These are phyloP conservation scores for Leccinum fibrillosum DNA, from an alignment of 768 basidiomycete species.

Conservation along the genomic window DNA sequence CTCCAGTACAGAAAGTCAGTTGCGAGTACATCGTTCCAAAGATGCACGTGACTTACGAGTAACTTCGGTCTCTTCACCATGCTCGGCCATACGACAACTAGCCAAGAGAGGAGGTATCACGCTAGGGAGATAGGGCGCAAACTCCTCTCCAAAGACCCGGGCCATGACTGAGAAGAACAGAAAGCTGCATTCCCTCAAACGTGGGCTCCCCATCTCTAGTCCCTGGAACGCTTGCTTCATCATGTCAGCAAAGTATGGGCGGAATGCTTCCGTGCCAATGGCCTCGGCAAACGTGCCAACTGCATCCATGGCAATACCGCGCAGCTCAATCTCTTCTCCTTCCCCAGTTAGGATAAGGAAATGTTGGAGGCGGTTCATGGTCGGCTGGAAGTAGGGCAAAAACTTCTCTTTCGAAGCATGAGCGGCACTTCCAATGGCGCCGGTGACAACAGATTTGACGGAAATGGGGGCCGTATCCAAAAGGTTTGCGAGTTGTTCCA, in stretches of 20 bases:
- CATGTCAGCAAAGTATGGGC: slow-evolving; percentile 93
- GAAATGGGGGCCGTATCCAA: slow-evolving; percentile 82
- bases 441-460: slow-evolving; percentile 93
- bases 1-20: slow-evolving; percentile 21
- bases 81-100: slow-evolving; percentile 82
- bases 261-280: slow-evolving; percentile 90
- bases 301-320: slow-evolving; percentile 98
- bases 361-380: slow-evolving; percentile 83
- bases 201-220: slow-evolving; percentile 79
- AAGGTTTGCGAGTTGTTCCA: slow-evolving; percentile 87
- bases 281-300: slow-evolving; percentile 98
- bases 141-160: slow-evolving; percentile 93
- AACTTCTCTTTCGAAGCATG: slow-evolving; percentile 93
- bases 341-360: slow-evolving; percentile 84
- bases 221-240: slow-evolving; percentile 95
- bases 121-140: slow-evolving; percentile 78
- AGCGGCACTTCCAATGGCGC: slow-evolving; percentile 96
- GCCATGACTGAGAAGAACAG: slow-evolving; percentile 99
- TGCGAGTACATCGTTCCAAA: not conserved
- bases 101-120: slow-evolving; percentile 84
- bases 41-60: slow-evolving; percentile 38
- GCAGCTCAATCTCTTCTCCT: slow-evolving; percentile 90
- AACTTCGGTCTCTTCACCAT: slow-evolving; percentile 51
- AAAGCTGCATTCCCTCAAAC: slow-evolving; percentile 93
- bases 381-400: slow-evolving; percentile 89